Evolutionary conservation across 179 eudicot genomes (phyloP).

Genomic region (Actinidia polygama): DNA sequence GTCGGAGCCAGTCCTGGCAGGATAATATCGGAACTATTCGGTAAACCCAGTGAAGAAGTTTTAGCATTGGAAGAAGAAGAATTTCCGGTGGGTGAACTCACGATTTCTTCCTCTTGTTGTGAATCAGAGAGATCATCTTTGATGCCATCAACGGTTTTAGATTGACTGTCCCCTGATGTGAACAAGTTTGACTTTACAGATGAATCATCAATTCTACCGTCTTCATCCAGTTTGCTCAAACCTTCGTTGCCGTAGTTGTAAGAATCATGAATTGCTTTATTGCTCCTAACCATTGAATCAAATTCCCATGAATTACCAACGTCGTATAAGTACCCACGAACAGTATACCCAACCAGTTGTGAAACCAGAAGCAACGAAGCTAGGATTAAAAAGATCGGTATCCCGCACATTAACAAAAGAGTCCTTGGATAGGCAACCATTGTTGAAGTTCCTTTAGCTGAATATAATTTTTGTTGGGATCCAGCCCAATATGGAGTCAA

Average conservation of each 20-base stretch:
- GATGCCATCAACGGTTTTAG: not conserved
- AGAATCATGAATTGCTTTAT: slow-evolving; percentile 14
- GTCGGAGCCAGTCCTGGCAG: slow-evolving; percentile 1
- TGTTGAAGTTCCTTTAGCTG: slow-evolving; percentile 38
- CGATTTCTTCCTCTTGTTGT: not conserved
- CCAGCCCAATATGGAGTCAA: too few species aligned
- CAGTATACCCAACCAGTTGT: slow-evolving; percentile 61
- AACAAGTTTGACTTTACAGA: not conserved
- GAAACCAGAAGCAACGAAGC: slow-evolving; percentile 70
- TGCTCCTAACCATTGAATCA: slow-evolving; percentile 16
- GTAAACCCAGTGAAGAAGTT: slow-evolving; percentile 7
- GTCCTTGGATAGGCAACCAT: slow-evolving; percentile 61
- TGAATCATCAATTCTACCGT: not conserved
- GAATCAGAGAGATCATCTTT: not conserved
- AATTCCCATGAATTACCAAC: slow-evolving; percentile 33
- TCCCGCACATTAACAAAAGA: slow-evolving; percentile 61
- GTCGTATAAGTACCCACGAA: slow-evolving; percentile 63
- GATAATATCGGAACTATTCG: not conserved
- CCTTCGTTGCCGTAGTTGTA: not conserved
- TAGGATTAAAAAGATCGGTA: slow-evolving; percentile 65
- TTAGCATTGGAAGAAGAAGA: slow-evolving; percentile 15
- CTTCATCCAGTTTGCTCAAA: slow-evolving; percentile 1
- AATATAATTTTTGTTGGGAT: slow-evolving; percentile 28
- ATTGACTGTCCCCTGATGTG: not conserved
- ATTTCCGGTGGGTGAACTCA: slow-evolving; percentile 4